A percentile compares a stretch with the other conserved stretches of the same genome.
These are phyloP conservation scores for Phytophthora foliorum DNA, from an alignment of 352 stramenopile genomes.

Conservation along the genomic window DNA sequence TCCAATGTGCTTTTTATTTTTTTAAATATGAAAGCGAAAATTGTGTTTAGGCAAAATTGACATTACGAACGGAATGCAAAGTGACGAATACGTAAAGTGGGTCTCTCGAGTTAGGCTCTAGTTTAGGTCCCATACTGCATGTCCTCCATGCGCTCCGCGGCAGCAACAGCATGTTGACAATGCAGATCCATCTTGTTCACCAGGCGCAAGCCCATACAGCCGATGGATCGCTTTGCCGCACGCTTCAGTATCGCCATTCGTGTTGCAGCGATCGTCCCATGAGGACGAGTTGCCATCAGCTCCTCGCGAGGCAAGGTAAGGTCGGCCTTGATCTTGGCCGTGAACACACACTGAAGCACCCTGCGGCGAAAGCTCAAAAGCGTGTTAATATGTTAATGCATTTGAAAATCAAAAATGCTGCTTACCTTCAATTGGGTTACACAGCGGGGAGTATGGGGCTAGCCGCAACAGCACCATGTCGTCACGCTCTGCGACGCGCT, in stretches of 20 bases:
- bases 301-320: no score
- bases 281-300: no score
- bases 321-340: no score
- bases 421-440: constrained; percentile 23
- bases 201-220: not conserved
- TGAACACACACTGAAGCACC: constrained; percentile 9
- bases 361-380: not conserved
- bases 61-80: no score
- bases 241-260: no score
- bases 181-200: constrained; percentile 2
- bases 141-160: not conserved
- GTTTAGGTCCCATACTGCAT: constrained; percentile 2
- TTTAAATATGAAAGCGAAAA: not conserved
- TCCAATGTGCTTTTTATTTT: not conserved
- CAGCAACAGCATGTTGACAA: constrained; percentile 1
- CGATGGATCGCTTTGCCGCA: not conserved
- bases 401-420: not conserved
- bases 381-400: not conserved
- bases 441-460: constrained; percentile 18
- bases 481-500: constrained; percentile 4
- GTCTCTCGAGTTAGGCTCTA: no score
- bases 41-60: no score
- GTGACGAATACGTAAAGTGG: not conserved
- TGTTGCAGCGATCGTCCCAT: no score
- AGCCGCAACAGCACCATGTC: constrained; percentile 11